These are phyloP conservation scores for Dryadomyces quercivorus DNA, from an alignment of 2,329 filamentous ascomycete species.

Conservation along the genomic window DNA sequence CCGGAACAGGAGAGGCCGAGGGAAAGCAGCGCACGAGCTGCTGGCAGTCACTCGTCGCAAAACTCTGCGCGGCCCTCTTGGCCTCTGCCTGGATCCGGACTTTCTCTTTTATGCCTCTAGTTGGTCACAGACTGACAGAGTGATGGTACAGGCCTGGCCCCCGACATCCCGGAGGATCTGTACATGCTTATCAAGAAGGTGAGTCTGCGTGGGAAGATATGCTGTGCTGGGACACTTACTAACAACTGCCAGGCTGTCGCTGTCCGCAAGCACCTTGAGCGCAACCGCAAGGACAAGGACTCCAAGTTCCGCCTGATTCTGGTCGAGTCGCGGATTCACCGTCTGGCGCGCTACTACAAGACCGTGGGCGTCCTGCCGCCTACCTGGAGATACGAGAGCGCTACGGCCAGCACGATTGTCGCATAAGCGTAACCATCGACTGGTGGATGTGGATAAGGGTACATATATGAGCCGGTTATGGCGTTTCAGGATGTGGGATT, in stretches of 20 bases:
- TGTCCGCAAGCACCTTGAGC: slow-evolving; percentile 99
- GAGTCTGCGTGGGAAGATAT: slow-evolving; percentile 12
- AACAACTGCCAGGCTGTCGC: slow-evolving; percentile 61
- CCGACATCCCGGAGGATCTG: slow-evolving; percentile 97
- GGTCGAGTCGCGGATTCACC: slow-evolving; percentile 99
- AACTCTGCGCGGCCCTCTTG: no score
- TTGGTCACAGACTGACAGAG: slow-evolving; percentile 88
- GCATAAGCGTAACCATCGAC: slow-evolving; percentile 48
- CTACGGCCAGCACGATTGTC: slow-evolving; percentile 89
- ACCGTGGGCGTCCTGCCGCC: slow-evolving; percentile 74
- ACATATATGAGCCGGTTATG: background rate
- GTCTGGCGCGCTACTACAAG: slow-evolving; percentile 95
- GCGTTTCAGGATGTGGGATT: background rate
- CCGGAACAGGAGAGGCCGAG: background rate
- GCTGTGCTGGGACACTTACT: background rate
- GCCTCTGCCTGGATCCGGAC: no score
- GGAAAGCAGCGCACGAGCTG: no score
- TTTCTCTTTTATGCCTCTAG: slow-evolving; percentile 57
- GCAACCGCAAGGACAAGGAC: slow-evolving; percentile 99
- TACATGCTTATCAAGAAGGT: slow-evolving; percentile 99
- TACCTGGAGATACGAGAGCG: slow-evolving; percentile 98
- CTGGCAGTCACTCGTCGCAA: background rate
- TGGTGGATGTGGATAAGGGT: background rate
- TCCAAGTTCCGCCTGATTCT: slow-evolving; percentile 99
- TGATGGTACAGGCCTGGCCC: slow-evolving; percentile 90